Base-by-base conservation (phyloP, 768 basidiomycete species). In the Boletus reticuloceps region DNA sequence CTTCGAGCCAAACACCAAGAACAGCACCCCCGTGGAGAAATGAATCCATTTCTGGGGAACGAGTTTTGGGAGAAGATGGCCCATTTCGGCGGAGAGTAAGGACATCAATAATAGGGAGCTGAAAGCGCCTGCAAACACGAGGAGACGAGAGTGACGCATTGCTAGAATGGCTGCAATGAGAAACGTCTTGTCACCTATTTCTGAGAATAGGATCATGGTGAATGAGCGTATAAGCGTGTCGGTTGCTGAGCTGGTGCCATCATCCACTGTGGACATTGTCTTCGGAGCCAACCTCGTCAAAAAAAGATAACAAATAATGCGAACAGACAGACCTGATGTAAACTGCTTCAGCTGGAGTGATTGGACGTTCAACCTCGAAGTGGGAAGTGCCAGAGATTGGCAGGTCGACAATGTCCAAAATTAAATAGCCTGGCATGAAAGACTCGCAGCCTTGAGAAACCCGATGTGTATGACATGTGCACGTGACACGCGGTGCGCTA, bases 121-220 rank as follows among this genome's bases (percentile, higher is more conserved):
- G 61, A 98, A 87, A 2, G 97, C 95, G 32, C 95, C 97, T 0
- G 78, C 77, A 67, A 98, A 98, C 55, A 99, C 94, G 53, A 85
- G 73, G 42, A 88, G 61, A 20, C 95, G 86, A 2, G 94, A 87
- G 69, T 97, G 94, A 8, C 93, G 88, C 85, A 94, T 94, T 12
- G 95, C 94, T 64, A 83, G 89, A 47, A 95, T 93, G 48, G 95
- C 93, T 47, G 96, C 88, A 36, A 89, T 87, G 60, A 89, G 77
- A 66, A 89, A 89, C 0, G 96, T 98, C 71, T 98, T 97, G 84
- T 98, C 96, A 22, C 96, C 96, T 41, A 95, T 88, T 77, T 94
- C 92, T 3, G 91, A 93, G 68, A 89, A 79, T 34, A 98, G 88
- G 64, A 97, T 98, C 86, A 96, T 94, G 58, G 81, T 71, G 75